phyloP scores from a whole-genome alignment of 2,329 filamentous ascomycete genomes.

The Aspergillus intermedius region DNA sequence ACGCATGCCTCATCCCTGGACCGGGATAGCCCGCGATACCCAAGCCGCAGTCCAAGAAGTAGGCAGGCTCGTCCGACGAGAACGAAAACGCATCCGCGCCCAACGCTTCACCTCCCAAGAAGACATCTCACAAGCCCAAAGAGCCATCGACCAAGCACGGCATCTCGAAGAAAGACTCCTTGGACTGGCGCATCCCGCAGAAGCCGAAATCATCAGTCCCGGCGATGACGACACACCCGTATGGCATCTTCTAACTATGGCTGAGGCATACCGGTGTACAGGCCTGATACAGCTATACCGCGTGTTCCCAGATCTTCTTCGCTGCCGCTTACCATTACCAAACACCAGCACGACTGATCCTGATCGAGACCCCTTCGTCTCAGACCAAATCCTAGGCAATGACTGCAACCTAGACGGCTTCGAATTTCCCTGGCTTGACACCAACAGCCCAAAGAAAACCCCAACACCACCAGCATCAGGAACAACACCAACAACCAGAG shows the following conservation, averaged over 20 bases:
- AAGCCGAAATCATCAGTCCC: constrained; percentile 44
- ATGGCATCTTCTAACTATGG: constrained; percentile 48
- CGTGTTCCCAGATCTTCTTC: constrained; percentile 47
- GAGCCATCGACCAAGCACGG: constrained; percentile 29
- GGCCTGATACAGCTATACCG: constrained; percentile 51
- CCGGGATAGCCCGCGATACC: constrained; percentile 32
- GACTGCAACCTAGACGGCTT: constrained; percentile 12
- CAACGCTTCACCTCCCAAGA: constrained; percentile 32
- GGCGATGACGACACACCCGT: constrained; percentile 49
- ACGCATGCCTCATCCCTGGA: constrained; percentile 34
- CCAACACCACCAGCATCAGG: not conserved
- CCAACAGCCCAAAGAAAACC: not conserved
- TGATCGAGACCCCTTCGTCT: constrained; percentile 20
- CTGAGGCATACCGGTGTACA: constrained; percentile 48
- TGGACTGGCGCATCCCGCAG: constrained; percentile 40
- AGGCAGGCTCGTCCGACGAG: constrained; percentile 34
- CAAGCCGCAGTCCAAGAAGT: constrained; percentile 40
- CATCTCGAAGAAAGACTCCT: constrained; percentile 45
- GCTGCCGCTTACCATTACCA: constrained; percentile 33
- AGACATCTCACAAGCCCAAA: constrained; percentile 26
- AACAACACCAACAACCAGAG: constrained; percentile 23
- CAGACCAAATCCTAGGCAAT: constrained; percentile 16
- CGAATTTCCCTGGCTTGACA: not conserved
- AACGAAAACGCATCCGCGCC: constrained; percentile 29
- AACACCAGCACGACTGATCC: constrained; percentile 13